These are phyloP conservation scores for Drechslera avenae DNA, from an alignment of 2,329 filamentous ascomycete genomes.

Conservation along the genomic window DNA sequence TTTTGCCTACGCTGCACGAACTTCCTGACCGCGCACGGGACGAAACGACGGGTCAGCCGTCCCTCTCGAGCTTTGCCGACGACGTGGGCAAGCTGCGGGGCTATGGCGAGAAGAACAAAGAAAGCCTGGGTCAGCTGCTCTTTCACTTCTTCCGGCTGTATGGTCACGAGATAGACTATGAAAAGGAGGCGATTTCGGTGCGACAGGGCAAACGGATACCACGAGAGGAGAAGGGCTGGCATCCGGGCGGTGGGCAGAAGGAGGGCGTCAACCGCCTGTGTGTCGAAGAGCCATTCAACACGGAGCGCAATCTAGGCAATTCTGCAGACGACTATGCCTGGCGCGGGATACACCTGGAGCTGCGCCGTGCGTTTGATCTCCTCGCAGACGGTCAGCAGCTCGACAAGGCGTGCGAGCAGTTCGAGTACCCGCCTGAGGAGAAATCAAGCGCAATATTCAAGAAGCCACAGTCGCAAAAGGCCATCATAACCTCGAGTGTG, in stretches of 20 bases:
- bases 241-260: slow-evolving; percentile 60
- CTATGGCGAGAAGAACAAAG: slow-evolving; percentile 79
- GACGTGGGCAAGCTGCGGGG: slow-evolving; percentile 75
- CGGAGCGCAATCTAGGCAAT: slow-evolving; percentile 85
- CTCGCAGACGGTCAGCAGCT: slow-evolving; percentile 76
- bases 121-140: slow-evolving; percentile 81
- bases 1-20: slow-evolving; percentile 85
- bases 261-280: slow-evolving; percentile 74
- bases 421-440: slow-evolving; percentile 78
- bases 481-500: slow-evolving; percentile 58
- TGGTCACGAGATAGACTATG: slow-evolving; percentile 90
- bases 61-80: slow-evolving; percentile 80
- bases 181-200: slow-evolving; percentile 82
- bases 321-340: slow-evolving; percentile 96
- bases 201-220: slow-evolving; percentile 77
- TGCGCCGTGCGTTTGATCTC: slow-evolving; percentile 84
- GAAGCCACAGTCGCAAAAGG: slow-evolving; percentile 58
- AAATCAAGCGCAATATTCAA: slow-evolving; percentile 65
- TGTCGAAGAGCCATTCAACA: slow-evolving; percentile 97
- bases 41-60: slow-evolving; percentile 63
- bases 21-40: slow-evolving; percentile 66
- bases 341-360: slow-evolving; percentile 84
- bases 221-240: slow-evolving; percentile 88
- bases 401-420: slow-evolving; percentile 84
- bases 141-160: slow-evolving; percentile 97